Evolutionary conservation across 495 filamentous ascomycete genomes (phyloP).

Genomic region (Penicillium manginii): DNA sequence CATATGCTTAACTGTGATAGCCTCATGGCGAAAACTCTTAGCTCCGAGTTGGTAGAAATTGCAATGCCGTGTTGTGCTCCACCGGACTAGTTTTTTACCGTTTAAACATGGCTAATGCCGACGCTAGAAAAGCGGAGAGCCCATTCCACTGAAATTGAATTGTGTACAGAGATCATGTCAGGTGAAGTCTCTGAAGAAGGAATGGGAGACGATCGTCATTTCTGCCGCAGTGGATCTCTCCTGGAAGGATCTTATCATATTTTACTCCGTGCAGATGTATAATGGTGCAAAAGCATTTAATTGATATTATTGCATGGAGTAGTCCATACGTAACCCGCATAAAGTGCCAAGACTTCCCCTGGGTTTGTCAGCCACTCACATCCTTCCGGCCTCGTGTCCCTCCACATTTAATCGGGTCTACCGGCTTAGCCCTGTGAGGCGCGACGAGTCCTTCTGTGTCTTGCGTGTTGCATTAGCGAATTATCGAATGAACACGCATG

Average conservation of each 20-base stretch:
- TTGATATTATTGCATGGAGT: not conserved
- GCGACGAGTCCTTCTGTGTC: not conserved
- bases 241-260: not conserved
- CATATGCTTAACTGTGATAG: constrained; percentile 3
- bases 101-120: not conserved
- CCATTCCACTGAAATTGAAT: no score
- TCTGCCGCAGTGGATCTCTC: not conserved
- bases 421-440: constrained; percentile 1
- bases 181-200: not conserved
- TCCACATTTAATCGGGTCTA: not conserved
- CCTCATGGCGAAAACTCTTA: not conserved
- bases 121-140: constrained; percentile 1
- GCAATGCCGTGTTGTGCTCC: not conserved
- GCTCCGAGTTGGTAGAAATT: not conserved
- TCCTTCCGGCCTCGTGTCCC: constrained; percentile 2
- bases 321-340: not conserved
- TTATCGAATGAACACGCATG: no score
- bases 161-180: no score
- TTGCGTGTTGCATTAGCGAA: not conserved
- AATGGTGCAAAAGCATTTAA: no score
- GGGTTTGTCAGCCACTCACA: constrained; percentile 7
- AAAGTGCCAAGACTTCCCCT: constrained; percentile 15
- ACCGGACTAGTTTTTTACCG: not conserved
- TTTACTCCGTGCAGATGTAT: no score
- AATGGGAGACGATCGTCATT: not conserved